Conservation (phyloP, 78 protist species). For the Speleostelium caveatum region DNA sequence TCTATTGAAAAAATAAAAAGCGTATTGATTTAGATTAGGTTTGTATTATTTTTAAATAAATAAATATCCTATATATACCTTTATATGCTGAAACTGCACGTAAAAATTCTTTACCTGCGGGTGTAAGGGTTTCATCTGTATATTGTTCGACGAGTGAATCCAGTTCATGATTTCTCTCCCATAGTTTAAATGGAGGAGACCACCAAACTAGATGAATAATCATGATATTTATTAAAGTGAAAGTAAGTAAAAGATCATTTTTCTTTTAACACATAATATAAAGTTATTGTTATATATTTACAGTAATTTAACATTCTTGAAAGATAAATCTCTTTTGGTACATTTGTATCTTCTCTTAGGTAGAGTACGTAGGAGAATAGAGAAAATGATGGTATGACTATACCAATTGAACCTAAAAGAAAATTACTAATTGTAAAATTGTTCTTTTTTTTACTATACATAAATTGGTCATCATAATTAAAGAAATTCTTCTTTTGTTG, state of each 20-base stretch:
- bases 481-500: no score
- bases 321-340: neutral
- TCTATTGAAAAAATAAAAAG: neutral
- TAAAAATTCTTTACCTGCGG: slow-evolving; percentile 16
- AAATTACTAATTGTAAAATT: neutral
- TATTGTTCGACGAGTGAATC: slow-evolving; percentile 11
- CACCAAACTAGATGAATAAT: slow-evolving; percentile 18
- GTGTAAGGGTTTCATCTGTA: slow-evolving; percentile 2
- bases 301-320: slow-evolving; percentile 25
- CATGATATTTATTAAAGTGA: neutral
- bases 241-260: neutral
- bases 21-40: slow-evolving; percentile 1
- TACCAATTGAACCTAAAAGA: neutral
- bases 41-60: neutral
- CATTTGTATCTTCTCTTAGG: neutral
- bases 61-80: neutral
- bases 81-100: neutral
- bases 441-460: neutral
- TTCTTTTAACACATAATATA: neutral
- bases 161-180: slow-evolving; percentile 6
- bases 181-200: slow-evolving; percentile 47
- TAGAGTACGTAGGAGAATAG: neutral
- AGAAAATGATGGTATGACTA: neutral
- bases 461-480: no score
- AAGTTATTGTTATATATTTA: neutral